phyloP scores from a whole-genome alignment of 1,139 yeast genomes.

The Candida dubliniensis region DNA sequence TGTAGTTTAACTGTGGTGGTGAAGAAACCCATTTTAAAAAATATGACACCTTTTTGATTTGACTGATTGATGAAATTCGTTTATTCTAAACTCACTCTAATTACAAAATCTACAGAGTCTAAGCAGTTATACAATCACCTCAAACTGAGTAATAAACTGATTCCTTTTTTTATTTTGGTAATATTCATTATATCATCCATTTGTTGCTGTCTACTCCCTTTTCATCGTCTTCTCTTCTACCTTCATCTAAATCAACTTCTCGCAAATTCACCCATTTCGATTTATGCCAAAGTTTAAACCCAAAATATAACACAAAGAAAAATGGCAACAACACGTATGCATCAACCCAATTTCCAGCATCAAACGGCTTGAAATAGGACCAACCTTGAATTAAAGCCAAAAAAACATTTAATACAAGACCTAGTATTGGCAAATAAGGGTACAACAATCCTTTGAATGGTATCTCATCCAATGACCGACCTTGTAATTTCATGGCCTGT shows the following conservation, averaged over 20 bases:
- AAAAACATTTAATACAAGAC: slow-evolving; percentile 50
- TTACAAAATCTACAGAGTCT: too few relatives aligned
- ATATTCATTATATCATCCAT: slow-evolving; percentile 1
- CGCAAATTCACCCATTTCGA: slow-evolving; percentile 43
- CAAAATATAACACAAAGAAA: slow-evolving; percentile 39
- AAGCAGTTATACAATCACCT: too few relatives aligned
- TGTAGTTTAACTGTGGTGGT: too few relatives aligned
- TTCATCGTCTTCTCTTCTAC: slow-evolving; percentile 37
- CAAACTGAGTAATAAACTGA: too few relatives aligned
- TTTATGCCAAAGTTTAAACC: slow-evolving; percentile 37
- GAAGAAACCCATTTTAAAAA: too few relatives aligned
- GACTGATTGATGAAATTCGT: too few relatives aligned
- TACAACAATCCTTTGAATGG: slow-evolving; percentile 55
- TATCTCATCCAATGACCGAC: slow-evolving; percentile 46
- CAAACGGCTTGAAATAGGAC: slow-evolving; percentile 62
- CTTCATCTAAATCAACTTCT: slow-evolving; percentile 49
- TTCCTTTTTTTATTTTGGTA: too few relatives aligned
- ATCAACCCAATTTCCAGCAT: slow-evolving; percentile 61
- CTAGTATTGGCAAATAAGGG: slow-evolving; percentile 54
- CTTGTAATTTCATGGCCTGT: slow-evolving; percentile 47
- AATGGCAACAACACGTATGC: slow-evolving; percentile 64
- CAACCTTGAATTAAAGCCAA: slow-evolving; percentile 69
- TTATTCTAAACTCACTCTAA: too few relatives aligned
- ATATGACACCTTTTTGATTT: too few relatives aligned
- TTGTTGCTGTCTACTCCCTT: slow-evolving; percentile 8